These are phyloP conservation scores for Passiflora organensis DNA, from an alignment of 345 rosid genomes.

Conservation along the genomic window DNA sequence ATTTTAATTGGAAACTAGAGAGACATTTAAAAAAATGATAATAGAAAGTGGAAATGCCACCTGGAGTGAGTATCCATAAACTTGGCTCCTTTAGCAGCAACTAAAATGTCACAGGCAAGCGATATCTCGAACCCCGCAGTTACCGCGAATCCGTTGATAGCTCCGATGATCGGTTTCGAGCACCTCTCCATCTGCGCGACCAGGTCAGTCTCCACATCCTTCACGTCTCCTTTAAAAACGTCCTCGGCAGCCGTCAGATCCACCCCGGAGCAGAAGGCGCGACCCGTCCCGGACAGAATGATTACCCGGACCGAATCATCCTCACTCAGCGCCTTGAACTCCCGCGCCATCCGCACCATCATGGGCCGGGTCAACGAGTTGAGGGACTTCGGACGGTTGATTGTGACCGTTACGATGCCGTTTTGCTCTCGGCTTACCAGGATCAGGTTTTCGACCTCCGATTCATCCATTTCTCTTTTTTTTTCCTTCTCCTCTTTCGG, in stretches of 20 bases:
- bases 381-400: slow-evolving; percentile 89
- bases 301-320: slow-evolving; percentile 62
- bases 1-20: neutral
- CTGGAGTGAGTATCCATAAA: slow-evolving; percentile 89
- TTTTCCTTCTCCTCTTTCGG: no score
- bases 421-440: slow-evolving; percentile 44
- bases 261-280: slow-evolving; percentile 85
- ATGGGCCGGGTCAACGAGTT: slow-evolving; percentile 73
- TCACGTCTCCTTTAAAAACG: slow-evolving; percentile 90
- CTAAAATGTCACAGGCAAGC: slow-evolving; percentile 76
- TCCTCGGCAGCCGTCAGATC: slow-evolving; percentile 83
- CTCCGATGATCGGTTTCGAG: slow-evolving; percentile 80
- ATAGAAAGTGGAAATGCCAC: slow-evolving; percentile 14
- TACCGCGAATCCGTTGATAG: slow-evolving; percentile 73
- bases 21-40: no score
- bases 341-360: slow-evolving; percentile 65
- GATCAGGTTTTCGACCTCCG: slow-evolving; percentile 40
- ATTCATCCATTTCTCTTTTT: slow-evolving; percentile 34
- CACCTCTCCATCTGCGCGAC: slow-evolving; percentile 79
- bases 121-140: slow-evolving; percentile 93
- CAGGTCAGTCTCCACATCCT: slow-evolving; percentile 65
- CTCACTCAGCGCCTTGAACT: slow-evolving; percentile 45
- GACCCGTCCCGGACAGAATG: slow-evolving; percentile 66
- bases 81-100: slow-evolving; percentile 71
- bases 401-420: slow-evolving; percentile 66